Percentiles rank a stretch among this genome's conserved stretches.
Evolutionary conservation across 768 basidiomycete species (phyloP).

Genomic region (Rhodotorula taiwanensis): DNA sequence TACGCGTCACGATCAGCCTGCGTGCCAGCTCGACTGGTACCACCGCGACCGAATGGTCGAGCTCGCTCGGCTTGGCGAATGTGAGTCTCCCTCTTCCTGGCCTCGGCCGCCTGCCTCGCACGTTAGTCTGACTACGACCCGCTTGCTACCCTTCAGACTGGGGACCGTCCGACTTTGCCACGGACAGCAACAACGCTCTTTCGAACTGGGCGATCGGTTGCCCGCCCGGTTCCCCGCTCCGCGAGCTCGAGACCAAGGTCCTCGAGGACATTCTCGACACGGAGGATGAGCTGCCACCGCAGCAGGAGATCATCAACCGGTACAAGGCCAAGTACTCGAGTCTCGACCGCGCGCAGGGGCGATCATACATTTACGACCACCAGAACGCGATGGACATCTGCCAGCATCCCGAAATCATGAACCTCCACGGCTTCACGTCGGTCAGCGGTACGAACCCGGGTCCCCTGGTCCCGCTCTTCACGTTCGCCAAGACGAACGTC

Average conservation of each 20-base stretch:
- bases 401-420: slow-evolving; percentile 44
- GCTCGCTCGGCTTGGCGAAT: slow-evolving; percentile 37
- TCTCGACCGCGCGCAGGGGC: slow-evolving; percentile 7
- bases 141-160: slow-evolving; percentile 19
- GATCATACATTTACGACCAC: slow-evolving; percentile 45
- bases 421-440: slow-evolving; percentile 45
- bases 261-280: slow-evolving; percentile 12
- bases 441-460: slow-evolving; percentile 36
- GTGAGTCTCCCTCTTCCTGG: slow-evolving; percentile 15
- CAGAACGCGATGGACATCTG: slow-evolving; percentile 44
- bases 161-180: slow-evolving; percentile 36
- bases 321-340: slow-evolving; percentile 19
- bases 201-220: slow-evolving; percentile 42
- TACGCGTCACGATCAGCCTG: slow-evolving; percentile 41
- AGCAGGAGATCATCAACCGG: slow-evolving; percentile 13
- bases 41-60: slow-evolving; percentile 39
- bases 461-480: slow-evolving; percentile 58
- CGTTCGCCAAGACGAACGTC: slow-evolving; percentile 76
- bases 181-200: slow-evolving; percentile 20
- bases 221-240: slow-evolving; percentile 39
- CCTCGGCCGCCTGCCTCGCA: not conserved
- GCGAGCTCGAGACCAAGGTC: slow-evolving; percentile 25
- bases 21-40: slow-evolving; percentile 36
- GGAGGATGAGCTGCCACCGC: slow-evolving; percentile 3
- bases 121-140: no score